Evolutionary conservation across 2,329 filamentous ascomycete genomes (phyloP).

Genomic region (Microdochium trichocladiopsis): DNA sequence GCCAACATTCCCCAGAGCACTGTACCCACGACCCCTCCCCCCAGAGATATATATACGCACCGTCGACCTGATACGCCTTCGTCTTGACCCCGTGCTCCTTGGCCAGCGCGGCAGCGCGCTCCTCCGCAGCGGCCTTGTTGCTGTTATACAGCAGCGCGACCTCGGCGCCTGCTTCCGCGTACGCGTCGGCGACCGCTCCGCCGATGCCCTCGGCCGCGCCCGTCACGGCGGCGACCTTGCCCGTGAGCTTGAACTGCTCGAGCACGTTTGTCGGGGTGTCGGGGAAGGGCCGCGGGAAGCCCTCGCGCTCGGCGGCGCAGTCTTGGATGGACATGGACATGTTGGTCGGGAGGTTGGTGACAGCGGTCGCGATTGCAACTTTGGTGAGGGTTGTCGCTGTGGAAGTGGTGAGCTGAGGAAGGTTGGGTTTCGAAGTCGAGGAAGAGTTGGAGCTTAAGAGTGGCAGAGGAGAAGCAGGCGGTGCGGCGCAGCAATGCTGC

Average conservation of each 20-base stretch:
- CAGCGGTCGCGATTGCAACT: no score
- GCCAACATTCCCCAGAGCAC: no score
- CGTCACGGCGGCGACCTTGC: constrained; percentile 33
- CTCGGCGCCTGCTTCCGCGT: constrained; percentile 35
- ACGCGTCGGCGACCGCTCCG: constrained; percentile 32
- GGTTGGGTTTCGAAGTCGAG: no score
- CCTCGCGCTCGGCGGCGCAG: constrained; percentile 16
- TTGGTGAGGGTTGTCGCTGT: no score
- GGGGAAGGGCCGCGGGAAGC: constrained; percentile 29
- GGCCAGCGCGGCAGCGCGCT: constrained; percentile 24
- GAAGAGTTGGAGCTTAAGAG: no score
- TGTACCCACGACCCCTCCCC: no score
- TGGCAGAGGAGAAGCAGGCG: no score
- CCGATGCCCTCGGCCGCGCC: constrained; percentile 39
- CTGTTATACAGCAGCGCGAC: constrained; percentile 32
- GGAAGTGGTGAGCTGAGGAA: no score
- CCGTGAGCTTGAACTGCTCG: constrained; percentile 33
- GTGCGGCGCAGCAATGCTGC: no score
- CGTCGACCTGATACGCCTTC: constrained; percentile 34
- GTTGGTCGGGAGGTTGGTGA: no score
- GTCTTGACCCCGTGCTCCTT: constrained; percentile 26
- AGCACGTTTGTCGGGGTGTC: constrained; percentile 32
- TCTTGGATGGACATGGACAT: constrained; percentile 31
- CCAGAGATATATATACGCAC: no score
- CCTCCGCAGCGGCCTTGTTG: constrained; percentile 27